Evolutionary conservation across 2,329 filamentous ascomycete species (phyloP), one percentile per base, ranked within the genome.

Genomic region (Remersonia thermophila): DNA sequence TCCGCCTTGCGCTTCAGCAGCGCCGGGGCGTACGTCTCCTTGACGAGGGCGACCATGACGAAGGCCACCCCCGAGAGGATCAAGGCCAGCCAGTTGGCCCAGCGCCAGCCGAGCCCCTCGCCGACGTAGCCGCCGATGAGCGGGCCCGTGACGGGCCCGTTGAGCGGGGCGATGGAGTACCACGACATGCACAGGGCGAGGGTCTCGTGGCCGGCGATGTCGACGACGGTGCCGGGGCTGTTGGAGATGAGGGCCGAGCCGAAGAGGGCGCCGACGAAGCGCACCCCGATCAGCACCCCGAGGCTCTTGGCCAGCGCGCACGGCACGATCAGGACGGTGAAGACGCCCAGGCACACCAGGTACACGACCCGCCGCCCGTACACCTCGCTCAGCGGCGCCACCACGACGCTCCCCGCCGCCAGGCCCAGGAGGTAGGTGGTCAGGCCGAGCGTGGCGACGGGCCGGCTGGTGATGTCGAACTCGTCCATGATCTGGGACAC

Each of bases 161-260:
- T 93, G 55, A 93, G 71, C 0, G 87, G 86, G 0, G 84, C 86
- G 36, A 94, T 76, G 42, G 70, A 74, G 77, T 85, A 94, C 25
- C 93, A 66, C 4, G 77, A 83, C 58, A 94, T 84, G 29, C 80
- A 80, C n/a, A 91, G 60, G 2, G 84, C 83, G 12, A 87, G 76
- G 50, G 82, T 76, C 33, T 93, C 76, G 31, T 89, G 83, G 11
- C 71, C 69, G n/a, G 83, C 77, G 33, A 94, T 79, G 55, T 95
- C 87, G 18, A 82, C 77, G 9, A 94, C 72, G 7, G 79, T 84
- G 2, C 86, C 87, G 0, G 86, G 84, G 1, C 80, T 75, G 52
- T 93, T 93, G 10, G 77, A 75, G 17, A 94, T 77, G 73, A 93
- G 81, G 29, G 81, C 83, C 5, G 83, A 73, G 3, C 51, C 52